Evolutionary conservation across 2,329 filamentous ascomycete species (phyloP).

Genomic region (Penicillium concentricum): DNA sequence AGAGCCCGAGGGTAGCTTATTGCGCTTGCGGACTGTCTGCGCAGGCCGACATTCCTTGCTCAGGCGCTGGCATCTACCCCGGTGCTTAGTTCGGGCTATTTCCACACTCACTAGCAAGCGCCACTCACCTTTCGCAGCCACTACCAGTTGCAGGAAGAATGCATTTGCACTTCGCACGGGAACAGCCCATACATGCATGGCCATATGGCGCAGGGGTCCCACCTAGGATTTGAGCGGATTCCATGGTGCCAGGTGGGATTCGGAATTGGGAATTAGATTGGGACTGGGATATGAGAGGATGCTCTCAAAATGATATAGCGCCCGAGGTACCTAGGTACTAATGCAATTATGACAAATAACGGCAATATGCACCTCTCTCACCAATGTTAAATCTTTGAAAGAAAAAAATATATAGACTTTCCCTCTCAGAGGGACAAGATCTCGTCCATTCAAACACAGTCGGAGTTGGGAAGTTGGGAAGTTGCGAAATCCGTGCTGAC

Average conservation of each 20-base stretch:
- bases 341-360: background rate
- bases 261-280: background rate
- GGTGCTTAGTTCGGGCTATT: constrained; percentile 2
- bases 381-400: background rate
- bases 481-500: background rate
- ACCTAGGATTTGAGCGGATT: background rate
- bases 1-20: constrained; percentile 26
- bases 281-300: background rate
- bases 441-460: background rate
- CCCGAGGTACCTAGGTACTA: too few species aligned
- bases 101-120: background rate
- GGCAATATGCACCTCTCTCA: background rate
- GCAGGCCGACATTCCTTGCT: constrained; percentile 44
- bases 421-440: background rate
- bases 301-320: background rate
- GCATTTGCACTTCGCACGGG: constrained; percentile 13
- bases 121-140: constrained; percentile 29
- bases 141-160: constrained; percentile 33
- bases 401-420: background rate
- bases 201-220: constrained; percentile 11
- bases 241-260: constrained; percentile 8
- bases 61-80: constrained; percentile 44
- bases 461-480: background rate
- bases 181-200: constrained; percentile 8
- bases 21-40: constrained; percentile 30